phyloP scores from a whole-genome alignment of 108 stramenopile species.

The Stephanodiscus triporus region DNA sequence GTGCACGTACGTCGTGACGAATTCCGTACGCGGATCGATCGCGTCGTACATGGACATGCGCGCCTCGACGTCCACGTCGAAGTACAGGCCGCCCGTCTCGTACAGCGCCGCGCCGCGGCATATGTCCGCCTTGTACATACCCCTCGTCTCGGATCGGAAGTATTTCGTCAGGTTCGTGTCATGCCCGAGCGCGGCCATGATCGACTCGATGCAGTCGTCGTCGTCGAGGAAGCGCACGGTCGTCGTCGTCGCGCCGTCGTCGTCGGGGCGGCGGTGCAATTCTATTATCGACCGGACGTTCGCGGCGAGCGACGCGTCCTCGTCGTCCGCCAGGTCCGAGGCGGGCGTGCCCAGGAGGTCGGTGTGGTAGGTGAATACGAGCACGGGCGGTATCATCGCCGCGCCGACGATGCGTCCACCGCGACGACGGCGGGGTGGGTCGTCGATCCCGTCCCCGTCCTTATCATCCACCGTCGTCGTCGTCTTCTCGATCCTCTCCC shows the following conservation, averaged over 20 bases:
- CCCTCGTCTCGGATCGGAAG: conserved; percentile 59
- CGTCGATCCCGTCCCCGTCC: too few relatives aligned
- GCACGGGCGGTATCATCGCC: conserved; percentile 62
- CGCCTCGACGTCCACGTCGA: conserved; percentile 83
- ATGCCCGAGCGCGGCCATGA: conserved; percentile 14
- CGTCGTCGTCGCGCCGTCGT: neutral
- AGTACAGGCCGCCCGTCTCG: conserved; percentile 78
- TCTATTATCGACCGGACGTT: conserved; percentile 61
- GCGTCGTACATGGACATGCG: conserved; percentile 60
- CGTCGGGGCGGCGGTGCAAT: conserved; percentile 43
- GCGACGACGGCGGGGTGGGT: too few relatives aligned
- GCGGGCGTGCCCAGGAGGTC: conserved; percentile 53
- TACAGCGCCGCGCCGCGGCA: conserved; percentile 82
- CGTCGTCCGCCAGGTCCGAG: conserved; percentile 51
- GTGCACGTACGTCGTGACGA: conserved; percentile 75
- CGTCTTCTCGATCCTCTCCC: too few relatives aligned
- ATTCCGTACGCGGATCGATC: conserved; percentile 51
- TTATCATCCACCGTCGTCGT: too few relatives aligned
- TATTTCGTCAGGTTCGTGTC: conserved; percentile 52
- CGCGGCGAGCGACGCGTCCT: conserved; percentile 47
- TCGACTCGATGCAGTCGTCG: conserved; percentile 56
- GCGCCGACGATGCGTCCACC: conserved; percentile 18
- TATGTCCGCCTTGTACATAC: conserved; percentile 88
- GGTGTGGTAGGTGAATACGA: conserved; percentile 75
- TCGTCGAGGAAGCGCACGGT: conserved; percentile 68